Base-by-base conservation (phyloP, 345 rosid genomes). In the Nasturtium officinale region DNA sequence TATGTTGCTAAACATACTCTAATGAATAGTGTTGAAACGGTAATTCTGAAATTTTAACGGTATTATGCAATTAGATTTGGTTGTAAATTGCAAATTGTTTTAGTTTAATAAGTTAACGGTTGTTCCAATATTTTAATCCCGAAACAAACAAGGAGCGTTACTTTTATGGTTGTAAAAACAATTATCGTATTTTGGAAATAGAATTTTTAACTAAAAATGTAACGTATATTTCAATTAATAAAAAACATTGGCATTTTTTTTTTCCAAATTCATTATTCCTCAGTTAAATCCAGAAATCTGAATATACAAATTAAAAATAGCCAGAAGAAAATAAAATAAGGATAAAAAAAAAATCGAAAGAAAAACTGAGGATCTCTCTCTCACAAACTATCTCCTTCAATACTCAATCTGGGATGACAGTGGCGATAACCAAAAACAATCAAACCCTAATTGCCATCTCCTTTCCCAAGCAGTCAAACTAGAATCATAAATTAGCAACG, bases 381-480 rank as follows among this genome's bases (percentile, higher is more conserved):
- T 74, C 66, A 30, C 63, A 64, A 59, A 55, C 67, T n/a, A 53
- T 57, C 30, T 60, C 55, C 55, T 48, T 55, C 60, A 37, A 74
- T 40, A 45, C 23, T n/a, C 52, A 37, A n/a, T 47, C 52, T 74
- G 67, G 74, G 79, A 75, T 45, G 74, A 68, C 79, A 67, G 37
- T 23, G 47, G 37, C 43, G 52, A 66, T 10, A 21, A 46, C 54
- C 52, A 58, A 17, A 57, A 30, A 69, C 33, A 35, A 56, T 30
- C 54, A 65, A 72, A 65, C 72, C 80, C 80, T 59, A 71, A 77
- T 46, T 64, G 80, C 57, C 77, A 77, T 77, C 69, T 77, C 73
- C 69, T 25, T 25, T 29, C 32, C 56, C 71, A 9, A 61, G 11
- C 47, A 32, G 65, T 45, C 28, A 60, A 60, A 43, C 57, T 28